Evolutionary conservation across 2,329 filamentous ascomycete genomes (phyloP), one percentile per base, ranked within the genome.

Genomic region (Neonectria faginata): DNA sequence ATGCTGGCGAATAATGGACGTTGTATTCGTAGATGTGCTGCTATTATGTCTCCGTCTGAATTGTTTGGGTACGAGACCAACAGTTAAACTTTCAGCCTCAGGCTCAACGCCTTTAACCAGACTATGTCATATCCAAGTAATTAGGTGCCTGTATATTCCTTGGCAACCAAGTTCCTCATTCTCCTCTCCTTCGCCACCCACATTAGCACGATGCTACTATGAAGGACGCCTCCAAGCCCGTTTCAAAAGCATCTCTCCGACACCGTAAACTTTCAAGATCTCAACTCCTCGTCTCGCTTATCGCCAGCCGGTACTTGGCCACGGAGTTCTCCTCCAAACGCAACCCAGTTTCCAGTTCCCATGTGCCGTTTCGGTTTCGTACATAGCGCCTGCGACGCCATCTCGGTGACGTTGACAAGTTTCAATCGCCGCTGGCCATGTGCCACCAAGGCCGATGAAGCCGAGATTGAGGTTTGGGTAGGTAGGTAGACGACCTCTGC

Each of bases 241-340:
- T 63, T 55, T 64, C 61, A 64, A 54, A 55, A 27, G 44, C 60
- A 39, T 44, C 45, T 5, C 50, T 59, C 56, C 27, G 42, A 59
- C 54, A 53, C 33, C 16, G 41, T 50, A 42, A 36, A 57, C 22
- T 39, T 39, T 39, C 47, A 33, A 51, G 11, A 44, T 50, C 41
- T 29, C 42, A 36, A 41, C 14, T 39, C 20, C 50, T 52, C 33
- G 33, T 54, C 44, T 64, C 61, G 56, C 56, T 55, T 59, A 64
- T 64, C 61, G 61, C 16, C 39, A 44, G 51, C 39, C 51, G 61
- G 56, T 51, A 64, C 36, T 53, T 51, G 51, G 20, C 27, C 33
- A 12, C n/a, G 33, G 47, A 18, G 16, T 22, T 3, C 14, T n/a
- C 31, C 9, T 16, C 45, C 16, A 51, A 51, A 36, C 29, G 22